Conservation (phyloP, 108 stramenopile species). For the Nitzschia sp. region DNA sequence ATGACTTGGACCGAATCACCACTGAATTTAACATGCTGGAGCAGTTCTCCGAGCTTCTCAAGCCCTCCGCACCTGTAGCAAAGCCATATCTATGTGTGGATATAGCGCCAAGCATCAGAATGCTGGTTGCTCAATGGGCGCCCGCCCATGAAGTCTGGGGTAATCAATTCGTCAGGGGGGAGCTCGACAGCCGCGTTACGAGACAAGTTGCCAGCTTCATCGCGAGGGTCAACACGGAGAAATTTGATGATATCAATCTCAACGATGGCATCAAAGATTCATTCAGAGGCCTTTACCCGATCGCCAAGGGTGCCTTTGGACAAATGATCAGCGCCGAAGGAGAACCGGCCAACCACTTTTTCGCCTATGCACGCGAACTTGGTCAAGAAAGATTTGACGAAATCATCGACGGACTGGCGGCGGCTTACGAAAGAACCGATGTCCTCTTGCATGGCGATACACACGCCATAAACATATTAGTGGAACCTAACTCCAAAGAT, state of each 20-base stretch:
- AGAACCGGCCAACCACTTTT: slow-evolving; percentile 3
- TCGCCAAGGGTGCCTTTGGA: neutral
- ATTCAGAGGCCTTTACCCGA: slow-evolving; percentile 8
- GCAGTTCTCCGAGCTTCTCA: slow-evolving; percentile 14
- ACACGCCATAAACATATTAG: slow-evolving; percentile 59
- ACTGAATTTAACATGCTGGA: slow-evolving; percentile 28
- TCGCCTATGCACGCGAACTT: neutral
- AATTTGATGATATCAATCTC: slow-evolving; percentile 5
- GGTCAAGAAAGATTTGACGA: slow-evolving; percentile 10
- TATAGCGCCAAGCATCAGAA: slow-evolving; percentile 18
- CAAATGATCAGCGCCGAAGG: slow-evolving; percentile 4
- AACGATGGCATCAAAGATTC: slow-evolving; percentile 29
- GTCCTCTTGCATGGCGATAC: slow-evolving; percentile 11
- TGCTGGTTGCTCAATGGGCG: slow-evolving; percentile 50
- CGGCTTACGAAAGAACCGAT: neutral
- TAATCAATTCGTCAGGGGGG: slow-evolving; percentile 50
- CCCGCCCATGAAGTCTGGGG: slow-evolving; percentile 30
- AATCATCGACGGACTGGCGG: slow-evolving; percentile 4
- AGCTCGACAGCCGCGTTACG: slow-evolving; percentile 46
- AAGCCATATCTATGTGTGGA: slow-evolving; percentile 35
- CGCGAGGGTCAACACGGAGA: slow-evolving; percentile 37
- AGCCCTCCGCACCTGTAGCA: slow-evolving; percentile 16
- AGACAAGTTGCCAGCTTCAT: slow-evolving; percentile 43
- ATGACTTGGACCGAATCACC: slow-evolving; percentile 12
- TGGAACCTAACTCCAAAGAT: slow-evolving; percentile 36